Base-by-base conservation (phyloP, 306 rosid genomes). In the Mimosa pudica region DNA sequence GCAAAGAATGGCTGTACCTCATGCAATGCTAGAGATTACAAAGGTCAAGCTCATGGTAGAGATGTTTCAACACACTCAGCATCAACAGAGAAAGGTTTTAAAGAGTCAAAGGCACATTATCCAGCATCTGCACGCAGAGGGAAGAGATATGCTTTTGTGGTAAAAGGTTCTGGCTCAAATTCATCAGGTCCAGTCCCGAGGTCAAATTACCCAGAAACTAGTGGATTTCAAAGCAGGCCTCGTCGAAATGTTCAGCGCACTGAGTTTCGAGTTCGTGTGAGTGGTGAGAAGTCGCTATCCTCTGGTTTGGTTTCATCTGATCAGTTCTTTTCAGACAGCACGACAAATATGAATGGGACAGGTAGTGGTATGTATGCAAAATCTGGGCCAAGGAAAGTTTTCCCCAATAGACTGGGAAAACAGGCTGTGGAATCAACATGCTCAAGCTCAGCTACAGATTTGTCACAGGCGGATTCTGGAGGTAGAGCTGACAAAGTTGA, bases 251-350 rank as follows among this genome's bases (percentile, higher is more conserved):
- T 84, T 55, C 97, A 88, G 69, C 93, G 85, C 38, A 90, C 97
- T 32, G 98, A 92, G 88, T 95, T 95, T 87, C 95, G 95, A 70
- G 92, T 92, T 66, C 87, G 95, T 67, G 90, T 84, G 80, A 84
- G 81, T 86, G 81, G 80, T 66, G 94, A 89, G 47, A 91, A 89
- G 86, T 85, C 87, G 76, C 92, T 82, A 49, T 54, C 91, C 69
- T 73, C 85, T 38, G 78, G 89, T 73, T 82, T 74, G 51, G 85
- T 83, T 67, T 78, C 86, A 79, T 73, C 84, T 65, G 88, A 83
- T 79, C 88, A 85, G 13, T 65, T 82, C 36, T 89, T 83, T 71
- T 35, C 77, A 55, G 97, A 92, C 47, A 87, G 73, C 48, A 89
- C 74, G 77, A 78, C 86, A 78, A 88, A 83, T 79, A 35, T 74